phyloP scores from a whole-genome alignment of 768 basidiomycete species.

The Suillus lakei region DNA sequence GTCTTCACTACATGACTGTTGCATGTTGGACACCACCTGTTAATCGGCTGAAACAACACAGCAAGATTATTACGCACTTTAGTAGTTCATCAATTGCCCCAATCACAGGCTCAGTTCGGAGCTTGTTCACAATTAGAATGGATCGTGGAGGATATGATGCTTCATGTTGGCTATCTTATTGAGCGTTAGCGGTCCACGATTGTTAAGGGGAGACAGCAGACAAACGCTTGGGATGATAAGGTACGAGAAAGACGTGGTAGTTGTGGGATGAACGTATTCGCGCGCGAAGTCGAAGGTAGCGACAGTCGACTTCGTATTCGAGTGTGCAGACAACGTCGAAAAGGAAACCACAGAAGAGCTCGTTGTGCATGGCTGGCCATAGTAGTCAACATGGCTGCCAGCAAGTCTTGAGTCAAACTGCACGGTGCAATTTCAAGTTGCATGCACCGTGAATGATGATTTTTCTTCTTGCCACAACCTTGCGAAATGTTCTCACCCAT shows the following conservation, averaged over 20 bases:
- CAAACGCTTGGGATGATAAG: conserved; percentile 12
- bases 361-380: background rate
- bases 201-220: background rate
- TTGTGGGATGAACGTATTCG: background rate
- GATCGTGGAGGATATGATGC: conserved; percentile 52
- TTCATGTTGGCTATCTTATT: conserved; percentile 27
- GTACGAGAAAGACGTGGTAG: background rate
- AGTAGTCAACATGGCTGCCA: background rate
- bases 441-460: background rate
- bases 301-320: background rate
- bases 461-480: conserved; percentile 2
- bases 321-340: background rate
- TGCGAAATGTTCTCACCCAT: conserved; percentile 3
- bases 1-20: conserved; percentile 58
- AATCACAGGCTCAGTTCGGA: conserved; percentile 77
- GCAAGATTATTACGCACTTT: conserved; percentile 47
- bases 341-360: background rate
- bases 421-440: background rate
- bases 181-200: conserved; percentile 26
- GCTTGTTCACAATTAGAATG: conserved; percentile 81
- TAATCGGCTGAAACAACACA: background rate
- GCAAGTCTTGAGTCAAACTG: conserved; percentile 1
- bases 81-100: conserved; percentile 77
- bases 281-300: background rate
- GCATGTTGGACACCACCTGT: conserved; percentile 9